Percentiles rank a stretch among this genome's conserved stretches.
Evolutionary conservation across 2,329 filamentous ascomycete genomes (phyloP).

Genomic region (Periconia digitata): DNA sequence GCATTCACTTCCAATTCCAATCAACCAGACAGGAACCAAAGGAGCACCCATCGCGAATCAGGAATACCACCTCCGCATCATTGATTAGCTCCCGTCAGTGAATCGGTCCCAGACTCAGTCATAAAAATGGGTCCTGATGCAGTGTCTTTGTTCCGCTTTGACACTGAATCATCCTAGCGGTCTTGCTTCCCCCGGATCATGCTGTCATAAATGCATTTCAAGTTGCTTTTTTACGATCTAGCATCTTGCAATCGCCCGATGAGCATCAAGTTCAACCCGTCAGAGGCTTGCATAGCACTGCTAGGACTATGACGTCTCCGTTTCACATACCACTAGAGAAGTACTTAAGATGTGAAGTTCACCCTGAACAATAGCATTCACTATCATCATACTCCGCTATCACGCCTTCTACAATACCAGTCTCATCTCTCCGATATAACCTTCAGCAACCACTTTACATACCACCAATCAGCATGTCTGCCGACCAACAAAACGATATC

Average conservation of each 20-base stretch:
- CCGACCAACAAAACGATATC: conserved; percentile 23
- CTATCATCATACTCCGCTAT: background rate
- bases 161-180: conserved; percentile 7
- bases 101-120: conserved; percentile 9
- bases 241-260: background rate
- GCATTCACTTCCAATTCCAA: background rate
- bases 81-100: conserved; percentile 15
- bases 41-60: background rate
- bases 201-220: conserved; percentile 20
- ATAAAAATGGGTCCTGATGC: conserved; percentile 5
- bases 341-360: conserved; percentile 13
- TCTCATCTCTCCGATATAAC: background rate
- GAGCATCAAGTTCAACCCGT: background rate
- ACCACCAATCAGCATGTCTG: conserved; percentile 28
- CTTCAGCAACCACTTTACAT: conserved; percentile 4
- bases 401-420: background rate
- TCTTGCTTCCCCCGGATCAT: conserved; percentile 11
- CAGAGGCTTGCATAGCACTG: conserved; percentile 1
- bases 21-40: no score
- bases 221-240: background rate
- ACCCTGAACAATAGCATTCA: background rate
- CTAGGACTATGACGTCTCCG: conserved; percentile 17
- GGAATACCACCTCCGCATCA: background rate
- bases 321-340: background rate
- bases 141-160: background rate